Evolutionary conservation across 148 eudicot genomes (phyloP), one percentile per base, ranked within the genome.

Genomic region (Silene conica): DNA sequence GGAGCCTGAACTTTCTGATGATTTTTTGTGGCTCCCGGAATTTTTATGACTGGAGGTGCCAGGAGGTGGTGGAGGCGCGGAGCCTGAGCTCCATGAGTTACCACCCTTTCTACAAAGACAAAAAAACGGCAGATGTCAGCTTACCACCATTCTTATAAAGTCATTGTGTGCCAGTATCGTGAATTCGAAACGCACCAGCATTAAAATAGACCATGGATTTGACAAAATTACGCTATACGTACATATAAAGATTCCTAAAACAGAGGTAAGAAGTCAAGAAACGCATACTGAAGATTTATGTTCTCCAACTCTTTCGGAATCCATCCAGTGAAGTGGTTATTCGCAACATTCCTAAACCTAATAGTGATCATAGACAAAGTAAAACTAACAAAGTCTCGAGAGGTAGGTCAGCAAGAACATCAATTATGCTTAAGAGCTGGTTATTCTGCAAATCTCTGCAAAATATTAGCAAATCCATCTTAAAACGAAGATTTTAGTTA

Each of bases 21-120:
- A n/a, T n/a, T n/a, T n/a, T n/a, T n/a, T n/a, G n/a, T n/a, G n/a
- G n/a, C n/a, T n/a, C n/a, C n/a, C n/a, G n/a, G n/a, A n/a, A n/a
- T n/a, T n/a, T n/a, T n/a, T n/a, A n/a, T n/a, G 82, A 69, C 62
- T 84, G 69, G 85, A 90, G 6, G 96, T 84, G 71, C 98, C 93
- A 66, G 98, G 96, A 68, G 98, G 98, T 75, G 98, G 86, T 20
- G 98, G 98, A 68, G 98, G 98, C 65, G 98, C 89, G 41, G 96
- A 81, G 55, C 98, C 98, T 41, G 96, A 81, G 84, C 70, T 85
- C 65, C 98, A n/a, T n/a, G 92, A n/a, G n/a, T n/a, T n/a, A n/a
- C n/a, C n/a, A n/a, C n/a, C n/a, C n/a, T n/a, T n/a, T n/a, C n/a
- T n/a, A 85, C 64, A 7, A 76, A 23, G 56, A 46, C 26, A n/a